Base-by-base conservation (phyloP, 2,329 filamentous ascomycete genomes). In the Fusarium dimerum region DNA sequence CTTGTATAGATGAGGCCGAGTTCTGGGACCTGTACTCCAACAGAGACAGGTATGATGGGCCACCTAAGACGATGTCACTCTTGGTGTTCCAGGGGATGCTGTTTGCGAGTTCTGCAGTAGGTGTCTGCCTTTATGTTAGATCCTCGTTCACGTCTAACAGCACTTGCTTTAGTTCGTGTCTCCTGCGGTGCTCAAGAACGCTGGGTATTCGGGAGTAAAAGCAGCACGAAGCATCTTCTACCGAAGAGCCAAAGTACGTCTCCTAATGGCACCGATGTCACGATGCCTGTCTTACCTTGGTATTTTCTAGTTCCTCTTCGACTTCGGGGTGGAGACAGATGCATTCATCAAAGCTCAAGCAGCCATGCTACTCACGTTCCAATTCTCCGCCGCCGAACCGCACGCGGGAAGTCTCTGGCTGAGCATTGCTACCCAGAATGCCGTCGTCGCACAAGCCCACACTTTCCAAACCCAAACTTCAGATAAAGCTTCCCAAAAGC, bases 361-460 rank as follows among this genome's bases (percentile, higher is more conserved):
- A 4, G 57, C 57, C 0, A 16, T 60, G 1, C 51, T 60, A 3
- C n/a, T 60, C 7, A 60, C 57, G 0, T 60, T 60, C 2, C 54
- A 60, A 17, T 60, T 60, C 15, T 60, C 57, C 0, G 54, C 57
- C 1, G 40, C 59, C 2, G 57, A 60, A 6, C 57, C 57, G 0
- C 57, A 60, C 3, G 54, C 57, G 4, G 57, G 57, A 11, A 60
- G 57, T 1, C 56, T 58, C 0, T 60, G 57, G 57, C 57, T 60
- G 1, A 58, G 54, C 10, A 50, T 48, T 2, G 57, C 45, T 2
- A 50, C 60, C 1, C 57, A 60, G 18, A 60, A 60, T 4, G 57
- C 57, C 1, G 52, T 60, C 0, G 57, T 60, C 1, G 57, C 57
- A 0, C 57, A 60, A 48, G 41, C 48, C 1, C 57, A 60, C 17